phyloP scores from a whole-genome alignment of 768 basidiomycete species.

The Chalciporus pseudorubinellus region DNA sequence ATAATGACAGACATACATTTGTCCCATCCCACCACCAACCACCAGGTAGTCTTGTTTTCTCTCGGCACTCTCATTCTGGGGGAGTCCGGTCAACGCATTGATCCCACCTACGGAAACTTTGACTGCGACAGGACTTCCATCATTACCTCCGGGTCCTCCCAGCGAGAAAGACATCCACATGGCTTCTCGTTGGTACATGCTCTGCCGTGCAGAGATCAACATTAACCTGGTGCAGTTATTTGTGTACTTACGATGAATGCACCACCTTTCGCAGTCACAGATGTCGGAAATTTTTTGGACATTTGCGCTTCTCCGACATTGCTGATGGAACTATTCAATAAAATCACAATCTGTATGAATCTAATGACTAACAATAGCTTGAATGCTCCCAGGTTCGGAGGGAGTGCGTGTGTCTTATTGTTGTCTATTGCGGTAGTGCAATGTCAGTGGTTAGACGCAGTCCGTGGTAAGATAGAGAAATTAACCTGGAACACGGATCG shows the following conservation, averaged over 20 bases:
- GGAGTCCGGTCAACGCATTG: conserved; percentile 27
- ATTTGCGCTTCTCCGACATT: conserved; percentile 13
- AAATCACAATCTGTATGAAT: too few species aligned
- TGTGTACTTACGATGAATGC: too few species aligned
- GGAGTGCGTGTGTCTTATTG: conserved; percentile 11
- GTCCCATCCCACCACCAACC: not conserved
- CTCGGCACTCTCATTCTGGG: not conserved
- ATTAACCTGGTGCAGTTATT: too few species aligned
- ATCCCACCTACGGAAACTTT: conserved; percentile 31
- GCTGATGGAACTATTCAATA: conserved; percentile 2
- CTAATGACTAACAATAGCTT: conserved; percentile 17
- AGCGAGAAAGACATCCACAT: conserved; percentile 29
- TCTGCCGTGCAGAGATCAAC: not conserved
- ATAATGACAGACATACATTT: not conserved
- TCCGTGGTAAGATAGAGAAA: too few species aligned
- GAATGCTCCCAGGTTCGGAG: conserved; percentile 24
- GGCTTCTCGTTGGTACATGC: conserved; percentile 30
- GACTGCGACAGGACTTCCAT: conserved; percentile 12
- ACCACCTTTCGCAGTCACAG: conserved; percentile 23
- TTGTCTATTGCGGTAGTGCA: not conserved
- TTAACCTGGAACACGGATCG: not conserved
- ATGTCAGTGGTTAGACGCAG: too few species aligned
- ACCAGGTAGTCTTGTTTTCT: conserved; percentile 26
- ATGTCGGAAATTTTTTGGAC: conserved; percentile 14
- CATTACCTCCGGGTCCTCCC: too few species aligned